A percentile compares a stretch with the other conserved stretches of the same genome.
Evolutionary conservation across 2,329 filamentous ascomycete genomes (phyloP).

Genomic region (Fusarium tjaetaba): DNA sequence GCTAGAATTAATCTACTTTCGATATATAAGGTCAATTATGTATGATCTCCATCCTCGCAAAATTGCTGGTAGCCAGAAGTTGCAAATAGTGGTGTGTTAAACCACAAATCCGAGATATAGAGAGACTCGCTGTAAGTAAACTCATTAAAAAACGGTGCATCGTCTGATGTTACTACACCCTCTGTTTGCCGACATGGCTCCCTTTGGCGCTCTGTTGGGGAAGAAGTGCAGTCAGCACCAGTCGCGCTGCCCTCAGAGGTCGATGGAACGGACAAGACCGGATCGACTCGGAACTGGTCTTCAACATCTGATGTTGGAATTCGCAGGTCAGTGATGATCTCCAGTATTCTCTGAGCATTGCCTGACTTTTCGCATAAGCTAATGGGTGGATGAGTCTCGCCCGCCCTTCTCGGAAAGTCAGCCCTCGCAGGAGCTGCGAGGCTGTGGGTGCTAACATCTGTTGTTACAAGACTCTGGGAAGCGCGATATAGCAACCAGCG

Average conservation of each 20-base stretch:
- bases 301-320: background rate
- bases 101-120: background rate
- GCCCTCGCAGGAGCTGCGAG: background rate
- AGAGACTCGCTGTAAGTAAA: background rate
- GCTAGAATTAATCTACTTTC: background rate
- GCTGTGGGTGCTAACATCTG: too few species aligned
- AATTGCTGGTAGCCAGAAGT: background rate
- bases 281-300: background rate
- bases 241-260: background rate
- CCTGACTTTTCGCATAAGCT: background rate
- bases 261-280: background rate
- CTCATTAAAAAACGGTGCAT: accelerated
- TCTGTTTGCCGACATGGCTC: background rate
- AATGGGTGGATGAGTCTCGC: background rate
- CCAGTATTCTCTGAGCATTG: background rate
- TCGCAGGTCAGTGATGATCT: background rate
- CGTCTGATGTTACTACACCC: accelerated
- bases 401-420: background rate
- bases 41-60: accelerated
- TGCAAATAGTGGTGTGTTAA: background rate
- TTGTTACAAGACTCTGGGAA: too few species aligned
- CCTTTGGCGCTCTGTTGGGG: background rate
- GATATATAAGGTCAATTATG: accelerated
- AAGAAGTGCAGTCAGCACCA: background rate
- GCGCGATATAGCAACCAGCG: too few species aligned